Evolutionary conservation across 225 moss, liverwort and hornwort species (phyloP).

Genomic region (Marchantia paleacea): DNA sequence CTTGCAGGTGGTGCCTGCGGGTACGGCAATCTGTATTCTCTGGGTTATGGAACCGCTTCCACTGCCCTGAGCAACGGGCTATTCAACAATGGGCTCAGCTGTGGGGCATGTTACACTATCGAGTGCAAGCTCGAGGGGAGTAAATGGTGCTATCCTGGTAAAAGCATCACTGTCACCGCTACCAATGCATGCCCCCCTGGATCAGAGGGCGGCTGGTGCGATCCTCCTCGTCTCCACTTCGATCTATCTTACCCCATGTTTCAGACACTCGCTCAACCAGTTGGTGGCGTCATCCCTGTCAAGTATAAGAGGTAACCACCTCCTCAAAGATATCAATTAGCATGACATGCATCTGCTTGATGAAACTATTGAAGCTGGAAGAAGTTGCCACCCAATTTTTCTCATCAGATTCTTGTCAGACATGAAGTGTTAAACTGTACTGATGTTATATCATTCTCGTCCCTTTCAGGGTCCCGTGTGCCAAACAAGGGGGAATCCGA

Average conservation of each 20-base stretch:
- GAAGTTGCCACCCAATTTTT: no score
- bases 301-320: conserved; percentile 25
- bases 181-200: conserved; percentile 43
- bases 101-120: conserved; percentile 27
- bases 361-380: no score
- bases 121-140: conserved; percentile 7
- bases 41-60: conserved; percentile 17
- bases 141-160: conserved; percentile 30
- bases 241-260: conserved; percentile 45
- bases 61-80: conserved; percentile 26
- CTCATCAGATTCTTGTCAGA: no score
- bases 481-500: conserved; percentile 45
- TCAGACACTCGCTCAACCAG: conserved; percentile 27
- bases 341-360: no score
- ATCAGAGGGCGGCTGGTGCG: conserved; percentile 43
- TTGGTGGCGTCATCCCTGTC: conserved; percentile 31
- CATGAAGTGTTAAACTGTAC: no score
- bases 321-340: no score
- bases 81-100: conserved; percentile 29
- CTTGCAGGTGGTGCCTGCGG: conserved; percentile 25
- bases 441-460: no score
- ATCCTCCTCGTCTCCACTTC: conserved; percentile 40
- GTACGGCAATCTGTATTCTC: conserved; percentile 25
- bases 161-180: conserved; percentile 25
- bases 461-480: conserved; percentile 26